Evolutionary conservation across 768 basidiomycete species (phyloP).

Genomic region (Leucocoprinus leucothites): DNA sequence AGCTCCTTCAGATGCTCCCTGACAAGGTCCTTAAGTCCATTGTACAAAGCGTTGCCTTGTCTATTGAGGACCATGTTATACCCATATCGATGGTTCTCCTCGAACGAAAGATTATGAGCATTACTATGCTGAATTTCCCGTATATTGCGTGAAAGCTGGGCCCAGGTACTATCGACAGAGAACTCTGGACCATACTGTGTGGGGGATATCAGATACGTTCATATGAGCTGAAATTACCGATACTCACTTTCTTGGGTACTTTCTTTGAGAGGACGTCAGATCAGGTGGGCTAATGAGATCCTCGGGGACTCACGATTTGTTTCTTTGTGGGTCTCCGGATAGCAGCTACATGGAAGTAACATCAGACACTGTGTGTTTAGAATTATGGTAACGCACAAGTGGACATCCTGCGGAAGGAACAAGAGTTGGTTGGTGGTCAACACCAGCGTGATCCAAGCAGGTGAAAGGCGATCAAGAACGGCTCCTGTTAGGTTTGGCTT

Average conservation of each 20-base stretch:
- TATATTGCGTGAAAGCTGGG: constrained; percentile 78
- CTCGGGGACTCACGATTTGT: constrained; percentile 36
- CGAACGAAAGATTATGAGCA: constrained; percentile 67
- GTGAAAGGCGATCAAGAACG: not conserved
- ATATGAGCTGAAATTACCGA: not conserved
- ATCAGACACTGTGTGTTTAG: not conserved
- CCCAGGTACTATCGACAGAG: constrained; percentile 84
- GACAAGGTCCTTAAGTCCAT: constrained; percentile 77
- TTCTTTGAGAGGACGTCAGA: constrained; percentile 29
- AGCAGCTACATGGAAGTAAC: constrained; percentile 17
- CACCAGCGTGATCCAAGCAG: not conserved
- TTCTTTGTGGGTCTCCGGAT: constrained; percentile 33
- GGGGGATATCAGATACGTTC: not conserved
- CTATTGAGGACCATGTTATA: constrained; percentile 93
- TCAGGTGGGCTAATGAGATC: not conserved
- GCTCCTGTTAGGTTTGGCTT: not conserved
- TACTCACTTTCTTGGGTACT: constrained; percentile 42
- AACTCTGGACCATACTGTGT: constrained; percentile 71
- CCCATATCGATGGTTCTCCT: constrained; percentile 91
- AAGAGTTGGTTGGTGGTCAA: not conserved
- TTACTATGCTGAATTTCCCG: constrained; percentile 94
- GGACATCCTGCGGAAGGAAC: not conserved
- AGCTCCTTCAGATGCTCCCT: constrained; percentile 79
- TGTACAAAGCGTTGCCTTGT: constrained; percentile 82
- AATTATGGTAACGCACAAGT: not conserved